Base-by-base conservation (phyloP, 257 asterid species). In the Craterostigma plantagineum region DNA sequence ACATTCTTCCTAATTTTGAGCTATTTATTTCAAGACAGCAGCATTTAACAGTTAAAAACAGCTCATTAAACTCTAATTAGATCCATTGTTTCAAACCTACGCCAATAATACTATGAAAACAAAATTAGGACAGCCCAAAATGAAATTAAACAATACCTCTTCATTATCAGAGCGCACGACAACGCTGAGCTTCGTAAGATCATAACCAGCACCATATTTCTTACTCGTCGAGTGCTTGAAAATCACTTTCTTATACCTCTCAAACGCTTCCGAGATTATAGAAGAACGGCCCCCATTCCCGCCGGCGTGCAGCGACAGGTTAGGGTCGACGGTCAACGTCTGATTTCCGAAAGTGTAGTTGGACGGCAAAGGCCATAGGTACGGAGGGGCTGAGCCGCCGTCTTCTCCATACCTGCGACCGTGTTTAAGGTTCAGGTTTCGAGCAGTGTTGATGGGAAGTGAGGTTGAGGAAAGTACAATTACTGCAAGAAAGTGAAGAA, bases 311-410 rank as follows among this genome's bases (percentile, higher is more conserved):
- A 86, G 73, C 33, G 66, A 52, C 10, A 86, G 63, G 45, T 76
- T 65, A 11, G 94, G 94, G 68, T 78, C 76, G 43, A 86, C 91
- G 43, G 77, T 60, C 65, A 86, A 77, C 14, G 92, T 76, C 49
- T 66, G 62, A 55, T 78, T 81, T 38, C 92, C 94, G 60, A 36
- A 76, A 55, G 91, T 78, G 74, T 61, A 76, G 3, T 73, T 56
- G 37, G 55, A 56, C 10, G 97, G 97, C 64, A 81, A 48, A 4
- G 97, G 97, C 97, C 94, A 86, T 16, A 86, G 16, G 47, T 67
- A 78, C 7, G 73, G 57, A 33, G 67, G 73, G 35, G 80, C 6
- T 23, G 30, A 23, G 30, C 30, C 30, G 30, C 30, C 30, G 30
- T 23, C 30, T 23, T 2, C 30, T 23, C 30, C 30, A 6, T 23